Evolutionary conservation across 495 filamentous ascomycete genomes (phyloP).

Genomic region (Aspergillus kassunensis): DNA sequence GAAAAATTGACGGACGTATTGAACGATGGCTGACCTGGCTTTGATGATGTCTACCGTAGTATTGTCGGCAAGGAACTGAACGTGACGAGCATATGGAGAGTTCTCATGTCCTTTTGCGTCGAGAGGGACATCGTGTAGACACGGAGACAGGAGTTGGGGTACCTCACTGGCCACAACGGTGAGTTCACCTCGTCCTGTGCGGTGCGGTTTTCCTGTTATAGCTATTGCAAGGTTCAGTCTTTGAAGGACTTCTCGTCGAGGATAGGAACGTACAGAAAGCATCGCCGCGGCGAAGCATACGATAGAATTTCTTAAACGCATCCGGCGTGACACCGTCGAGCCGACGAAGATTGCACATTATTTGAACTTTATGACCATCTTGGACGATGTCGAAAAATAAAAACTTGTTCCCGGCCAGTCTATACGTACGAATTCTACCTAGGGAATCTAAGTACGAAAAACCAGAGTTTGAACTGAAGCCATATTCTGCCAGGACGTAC

Average conservation of each 20-base stretch:
- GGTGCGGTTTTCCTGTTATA: slow-evolving; percentile 66
- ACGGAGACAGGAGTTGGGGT: slow-evolving; percentile 70
- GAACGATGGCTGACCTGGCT: slow-evolving; percentile 69
- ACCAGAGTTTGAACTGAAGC: slow-evolving; percentile 17
- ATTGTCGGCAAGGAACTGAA: slow-evolving; percentile 75
- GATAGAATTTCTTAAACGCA: slow-evolving; percentile 57
- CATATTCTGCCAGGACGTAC: slow-evolving; percentile 37
- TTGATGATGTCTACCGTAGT: slow-evolving; percentile 61
- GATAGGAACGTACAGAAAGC: slow-evolving; percentile 60
- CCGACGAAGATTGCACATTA: slow-evolving; percentile 61
- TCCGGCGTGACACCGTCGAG: slow-evolving; percentile 43
- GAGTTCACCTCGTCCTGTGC: slow-evolving; percentile 71
- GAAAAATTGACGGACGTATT: slow-evolving; percentile 70
- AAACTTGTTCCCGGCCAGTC: slow-evolving; percentile 64
- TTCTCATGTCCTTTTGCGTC: slow-evolving; percentile 61
- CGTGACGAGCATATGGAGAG: slow-evolving; percentile 63
- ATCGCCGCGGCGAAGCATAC: slow-evolving; percentile 66
- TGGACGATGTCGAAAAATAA: slow-evolving; percentile 77
- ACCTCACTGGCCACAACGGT: slow-evolving; percentile 63
- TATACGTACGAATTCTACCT: slow-evolving; percentile 64
- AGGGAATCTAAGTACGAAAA: slow-evolving; percentile 46
- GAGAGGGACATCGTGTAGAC: slow-evolving; percentile 68
- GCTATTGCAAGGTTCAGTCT: slow-evolving; percentile 37
- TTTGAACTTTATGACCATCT: slow-evolving; percentile 67
- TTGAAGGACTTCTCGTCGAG: background rate